Evolutionary conservation across 2,329 filamentous ascomycete genomes (phyloP), one percentile per base, ranked within the genome.

Genomic region (Cladosporium sp.): DNA sequence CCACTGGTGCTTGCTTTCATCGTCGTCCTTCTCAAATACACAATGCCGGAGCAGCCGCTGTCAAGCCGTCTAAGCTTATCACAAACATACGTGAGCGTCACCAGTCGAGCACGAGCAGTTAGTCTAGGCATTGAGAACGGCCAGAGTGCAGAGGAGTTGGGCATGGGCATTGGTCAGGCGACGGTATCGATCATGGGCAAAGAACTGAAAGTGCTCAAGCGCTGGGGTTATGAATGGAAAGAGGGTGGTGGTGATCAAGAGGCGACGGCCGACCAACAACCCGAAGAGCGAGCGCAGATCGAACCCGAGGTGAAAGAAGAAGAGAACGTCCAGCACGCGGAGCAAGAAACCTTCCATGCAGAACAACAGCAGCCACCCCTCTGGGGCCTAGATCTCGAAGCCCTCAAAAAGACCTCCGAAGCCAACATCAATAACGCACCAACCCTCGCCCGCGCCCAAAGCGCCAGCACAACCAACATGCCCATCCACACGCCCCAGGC

Each of bases 41-140:
- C 90, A 0, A 93, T 92, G 87, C 89, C 91, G 0, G 87, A 89
- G 64, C 92, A 96, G 70, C 91, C 91, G 3, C 79, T 87, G 3
- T 94, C 89, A n/a, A 93, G 90, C 70, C 81, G 90, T 49, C 76
- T 96, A 19, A 95, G 90, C 69, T 77, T 96, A 19, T 89, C 87
- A 0, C 91, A 96, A 72, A 90, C 89, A 0, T 86, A 94, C 1
- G 89, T 95, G 15, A 92, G 89, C 69, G 85, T 86, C 28, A 94
- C 93, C 69, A 91, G 88, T 61, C 83, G 86, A 63, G 85, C 84
- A 37, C 92, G 92, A 73, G 91, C 91, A 9, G 80, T 87, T 28
- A 88, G 83, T 62, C 75, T 96, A 30, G 91, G 91, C 0, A 77
- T 96, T 19, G 85, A 89, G 62, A 83, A 79, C 52, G 84, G 84